Evolutionary conservation across 257 asterid species (phyloP), one percentile per base, ranked within the genome.

Genomic region (Fraxinus quadrangulata): DNA sequence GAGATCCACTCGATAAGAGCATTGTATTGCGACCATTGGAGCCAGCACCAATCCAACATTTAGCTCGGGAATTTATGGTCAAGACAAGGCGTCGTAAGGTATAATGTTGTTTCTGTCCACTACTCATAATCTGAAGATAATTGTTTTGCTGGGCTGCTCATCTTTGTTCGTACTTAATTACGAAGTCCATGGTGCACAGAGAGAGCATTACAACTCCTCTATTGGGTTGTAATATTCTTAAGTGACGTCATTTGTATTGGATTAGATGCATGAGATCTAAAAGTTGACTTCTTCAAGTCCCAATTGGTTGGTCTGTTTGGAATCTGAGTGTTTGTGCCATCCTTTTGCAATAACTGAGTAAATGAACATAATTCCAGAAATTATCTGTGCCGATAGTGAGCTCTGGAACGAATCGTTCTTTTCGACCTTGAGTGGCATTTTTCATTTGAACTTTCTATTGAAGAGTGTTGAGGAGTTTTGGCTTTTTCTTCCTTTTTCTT

Each of bases 21-120:
- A 94, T 92, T 66, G 97, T 94, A 40, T 86, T 94, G 37, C 96
- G 97, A 34, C 97, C 99, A 2, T 87, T 94, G 59, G 99, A 94
- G 84, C 99, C 99, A 59, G 99, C 99, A 63, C 99, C 99, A 31
- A 83, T 92, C 82, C 99, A 92, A 74, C 99, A 94, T 83, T 86
- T 94, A 86, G 99, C 97, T 70, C 96, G 99, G 56, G 99, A 94
- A 75, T 94, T 94, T 80, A 92, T 94, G 99, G 99, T 94, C 71
- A 94, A 94, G 87, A 94, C 99, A 12, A 87, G 99, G 85, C 97
- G 99, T 75, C 93, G 97, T 51, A 94, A 94, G 99, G 99, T 94
- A 87, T 72, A 36, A 28, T 17, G 66, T 74, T 10, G 14, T 24
- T 69, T 36, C 40, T 36, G 40, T 36, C 40, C 40, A 5, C 40